phyloP scores from a whole-genome alignment of 768 basidiomycete species.

The Boletus subparvulus region DNA sequence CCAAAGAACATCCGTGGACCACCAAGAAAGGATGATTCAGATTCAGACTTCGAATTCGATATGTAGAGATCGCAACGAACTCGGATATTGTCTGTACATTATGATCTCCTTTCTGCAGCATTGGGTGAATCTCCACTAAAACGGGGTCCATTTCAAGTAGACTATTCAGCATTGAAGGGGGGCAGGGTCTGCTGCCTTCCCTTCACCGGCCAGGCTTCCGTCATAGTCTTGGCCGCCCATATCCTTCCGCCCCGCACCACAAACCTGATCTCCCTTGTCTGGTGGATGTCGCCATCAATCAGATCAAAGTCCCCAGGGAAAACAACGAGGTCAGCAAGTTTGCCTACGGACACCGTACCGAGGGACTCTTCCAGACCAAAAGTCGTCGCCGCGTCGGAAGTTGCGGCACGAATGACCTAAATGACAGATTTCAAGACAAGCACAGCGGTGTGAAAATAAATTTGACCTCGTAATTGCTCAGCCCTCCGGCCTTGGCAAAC shows the following conservation, averaged over 20 bases:
- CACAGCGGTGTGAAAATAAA: background rate
- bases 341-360: slow-evolving; percentile 61
- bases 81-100: background rate
- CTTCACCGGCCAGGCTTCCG: slow-evolving; percentile 68
- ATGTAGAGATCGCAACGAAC: slow-evolving; percentile 38
- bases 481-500: slow-evolving; percentile 60
- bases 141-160: background rate
- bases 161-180: slow-evolving; percentile 52
- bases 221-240: slow-evolving; percentile 67
- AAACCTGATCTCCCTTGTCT: slow-evolving; percentile 50
- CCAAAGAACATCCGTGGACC: slow-evolving; percentile 56
- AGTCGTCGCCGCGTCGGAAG: slow-evolving; percentile 60
- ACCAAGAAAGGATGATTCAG: slow-evolving; percentile 62
- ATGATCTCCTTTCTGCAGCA: background rate
- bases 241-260: slow-evolving; percentile 69
- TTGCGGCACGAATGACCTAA: slow-evolving; percentile 69
- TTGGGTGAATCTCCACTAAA: background rate
- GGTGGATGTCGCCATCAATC: slow-evolving; percentile 48
- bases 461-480: slow-evolving; percentile 67
- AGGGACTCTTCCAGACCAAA: slow-evolving; percentile 62
- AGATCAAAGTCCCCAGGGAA: slow-evolving; percentile 63
- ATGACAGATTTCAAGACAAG: background rate
- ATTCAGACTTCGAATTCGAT: slow-evolving; percentile 78
- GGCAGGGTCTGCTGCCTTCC: slow-evolving; percentile 55
- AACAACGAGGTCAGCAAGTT: slow-evolving; percentile 70